Evolutionary conservation across 441 rosid species (phyloP), one percentile per base, ranked within the genome.

Genomic region (Populus trichocarpa): DNA sequence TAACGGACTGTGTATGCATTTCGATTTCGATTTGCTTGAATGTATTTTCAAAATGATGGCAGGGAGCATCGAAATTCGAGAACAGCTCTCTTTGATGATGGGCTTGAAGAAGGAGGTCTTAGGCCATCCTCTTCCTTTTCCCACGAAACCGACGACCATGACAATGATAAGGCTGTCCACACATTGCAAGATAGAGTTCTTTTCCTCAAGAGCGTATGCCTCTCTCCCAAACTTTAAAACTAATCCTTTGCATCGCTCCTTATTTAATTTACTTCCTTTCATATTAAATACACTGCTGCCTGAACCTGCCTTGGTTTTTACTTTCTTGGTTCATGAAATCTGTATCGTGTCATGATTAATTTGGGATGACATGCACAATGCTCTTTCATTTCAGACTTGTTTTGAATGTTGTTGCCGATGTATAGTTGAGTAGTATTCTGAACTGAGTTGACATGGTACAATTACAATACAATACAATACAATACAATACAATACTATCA

Each of bases 21-120:
- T 46, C 65, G 65, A 22, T 22, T 61, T 61, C 9, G 65, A 59
- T 59, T 59, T 8, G 4, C 11, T n/a, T n/a, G 65, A 61, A 61
- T 22, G 65, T 26, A 26, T 67, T 38, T 66, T 35, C 18, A 33
- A 10, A 67, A 59, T 13, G 42, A 46, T 59, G 75, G 76, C 75
- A 94, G 97, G 89, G 98, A 94, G 78, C 79, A 85, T 72, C 94
- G 95, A 72, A 77, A 69, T 72, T 86, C 94, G 18, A 89, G 86
- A 85, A 73, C 91, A 16, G 82, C 93, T 76, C 89, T 91, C 10
- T 90, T 91, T 69, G 95, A 90, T 73, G 91, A 92, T 71, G 89
- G 90, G 65, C 90, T 93, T 69, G 98, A 93, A 82, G 98, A 91
- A 86, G 97, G 97, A 70, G 92, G 90, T 70, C 89, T 93, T 53